A percentile compares a stretch with the other conserved stretches of the same genome.
These are phyloP conservation scores for Komagataella pastoris DNA, from an alignment of 805 yeast species.

Conservation along the genomic window DNA sequence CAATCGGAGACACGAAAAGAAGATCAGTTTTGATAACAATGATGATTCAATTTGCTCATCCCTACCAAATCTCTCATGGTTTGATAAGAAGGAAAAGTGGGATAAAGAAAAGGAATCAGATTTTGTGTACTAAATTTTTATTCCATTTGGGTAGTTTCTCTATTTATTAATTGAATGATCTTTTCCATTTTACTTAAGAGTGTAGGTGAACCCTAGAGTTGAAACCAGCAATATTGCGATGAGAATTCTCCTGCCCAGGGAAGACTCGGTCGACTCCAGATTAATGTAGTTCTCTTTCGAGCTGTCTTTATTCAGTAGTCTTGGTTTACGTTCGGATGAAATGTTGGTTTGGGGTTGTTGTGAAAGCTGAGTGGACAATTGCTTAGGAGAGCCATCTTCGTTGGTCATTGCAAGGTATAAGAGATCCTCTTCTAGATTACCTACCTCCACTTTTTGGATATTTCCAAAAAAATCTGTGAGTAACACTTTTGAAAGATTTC, in stretches of 20 bases:
- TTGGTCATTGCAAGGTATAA: constrained; percentile 23
- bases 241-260: not conserved
- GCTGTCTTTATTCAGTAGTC: not conserved
- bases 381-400: constrained; percentile 9
- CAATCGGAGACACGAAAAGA: not conserved
- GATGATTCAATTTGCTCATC: not conserved
- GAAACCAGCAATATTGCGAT: not conserved
- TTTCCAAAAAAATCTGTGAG: constrained; percentile 94
- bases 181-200: not conserved
- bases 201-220: not conserved
- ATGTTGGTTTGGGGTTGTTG: not conserved
- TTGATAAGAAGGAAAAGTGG: not conserved
- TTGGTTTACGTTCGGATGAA: not conserved
- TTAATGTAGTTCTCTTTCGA: not conserved
- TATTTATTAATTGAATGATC: not conserved
- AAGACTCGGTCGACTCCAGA: not conserved
- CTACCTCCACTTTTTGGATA: constrained; percentile 63
- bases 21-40: not conserved
- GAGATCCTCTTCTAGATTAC: constrained; percentile 35
- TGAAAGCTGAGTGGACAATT: not conserved
- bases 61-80: not conserved
- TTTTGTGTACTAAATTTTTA: not conserved
- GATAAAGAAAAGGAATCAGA: not conserved
- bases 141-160: not conserved
- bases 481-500: constrained; percentile 54